These are phyloP conservation scores for Scleroderma citrinum DNA, from an alignment of 768 basidiomycete species.

Conservation along the genomic window DNA sequence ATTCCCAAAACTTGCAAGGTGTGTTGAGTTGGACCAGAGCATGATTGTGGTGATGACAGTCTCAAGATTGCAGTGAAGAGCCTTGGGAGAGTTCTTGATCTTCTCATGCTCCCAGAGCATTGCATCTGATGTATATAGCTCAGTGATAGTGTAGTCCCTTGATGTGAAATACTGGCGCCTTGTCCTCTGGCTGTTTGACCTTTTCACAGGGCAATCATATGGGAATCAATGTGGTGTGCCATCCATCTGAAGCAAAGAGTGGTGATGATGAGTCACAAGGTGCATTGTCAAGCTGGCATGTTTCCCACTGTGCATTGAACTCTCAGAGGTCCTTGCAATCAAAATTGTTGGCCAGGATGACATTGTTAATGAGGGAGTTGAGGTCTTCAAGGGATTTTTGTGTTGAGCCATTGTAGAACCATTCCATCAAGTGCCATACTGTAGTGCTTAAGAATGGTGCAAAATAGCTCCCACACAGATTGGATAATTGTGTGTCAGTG, in stretches of 20 bases:
- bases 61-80: slow-evolving; percentile 9
- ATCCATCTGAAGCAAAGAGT: not conserved
- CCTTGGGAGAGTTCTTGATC: not conserved
- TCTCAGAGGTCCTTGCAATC: slow-evolving; percentile 1
- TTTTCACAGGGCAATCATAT: not conserved
- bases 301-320: not conserved
- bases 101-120: slow-evolving; percentile 1
- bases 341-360: slow-evolving; percentile 8
- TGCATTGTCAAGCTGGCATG: not conserved
- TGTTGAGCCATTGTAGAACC: slow-evolving; percentile 17
- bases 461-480: not conserved
- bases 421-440: slow-evolving; percentile 15
- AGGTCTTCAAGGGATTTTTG: slow-evolving; percentile 5
- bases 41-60: slow-evolving; percentile 14
- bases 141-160: not conserved
- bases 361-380: slow-evolving; percentile 5
- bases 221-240: not conserved
- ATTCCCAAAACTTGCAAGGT: slow-evolving; percentile 18
- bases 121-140: not conserved
- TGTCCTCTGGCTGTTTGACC: not conserved
- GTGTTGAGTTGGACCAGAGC: slow-evolving; percentile 21
- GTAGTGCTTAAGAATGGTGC: not conserved
- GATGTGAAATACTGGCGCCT: not conserved
- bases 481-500: no score
- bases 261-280: not conserved